Evolutionary conservation across 2,329 filamentous ascomycete genomes (phyloP).

Genomic region (Phialophora macrospora): DNA sequence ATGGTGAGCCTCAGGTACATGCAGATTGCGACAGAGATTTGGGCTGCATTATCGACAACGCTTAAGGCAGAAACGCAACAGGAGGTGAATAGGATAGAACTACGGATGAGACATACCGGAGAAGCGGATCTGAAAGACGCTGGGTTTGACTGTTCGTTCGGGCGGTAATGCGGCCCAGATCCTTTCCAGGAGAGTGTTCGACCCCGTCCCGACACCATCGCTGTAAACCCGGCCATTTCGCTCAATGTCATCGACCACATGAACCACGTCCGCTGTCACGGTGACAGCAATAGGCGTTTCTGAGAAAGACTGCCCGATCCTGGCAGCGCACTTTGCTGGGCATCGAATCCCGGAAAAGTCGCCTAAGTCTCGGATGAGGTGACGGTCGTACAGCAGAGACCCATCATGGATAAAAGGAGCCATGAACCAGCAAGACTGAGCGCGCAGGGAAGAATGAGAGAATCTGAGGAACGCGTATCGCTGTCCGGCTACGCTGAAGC

Average conservation of each 20-base stretch:
- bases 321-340: conserved; percentile 63
- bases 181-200: conserved; percentile 55
- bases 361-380: conserved; percentile 54
- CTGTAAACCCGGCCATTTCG: conserved; percentile 67
- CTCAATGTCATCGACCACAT: conserved; percentile 41
- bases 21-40: not conserved
- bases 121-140: conserved; percentile 75
- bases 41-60: not conserved
- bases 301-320: conserved; percentile 71
- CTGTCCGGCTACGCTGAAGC: conserved; percentile 68
- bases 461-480: conserved; percentile 73
- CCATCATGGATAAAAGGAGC: conserved; percentile 51
- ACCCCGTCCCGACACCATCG: conserved; percentile 79
- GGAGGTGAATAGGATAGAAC: not conserved
- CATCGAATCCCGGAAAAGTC: conserved; percentile 58
- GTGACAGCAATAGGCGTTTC: conserved; percentile 71
- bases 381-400: conserved; percentile 43
- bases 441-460: conserved; percentile 75
- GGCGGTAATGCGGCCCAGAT: conserved; percentile 63
- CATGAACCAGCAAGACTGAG: conserved; percentile 72
- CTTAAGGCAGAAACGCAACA: not conserved
- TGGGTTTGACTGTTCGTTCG: conserved; percentile 57
- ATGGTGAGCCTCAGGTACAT: conserved; percentile 12
- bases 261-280: conserved; percentile 44
- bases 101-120: conserved; percentile 53